These are phyloP conservation scores for Monosporascus sp. DNA, from an alignment of 2,329 filamentous ascomycete genomes.

Conservation along the genomic window DNA sequence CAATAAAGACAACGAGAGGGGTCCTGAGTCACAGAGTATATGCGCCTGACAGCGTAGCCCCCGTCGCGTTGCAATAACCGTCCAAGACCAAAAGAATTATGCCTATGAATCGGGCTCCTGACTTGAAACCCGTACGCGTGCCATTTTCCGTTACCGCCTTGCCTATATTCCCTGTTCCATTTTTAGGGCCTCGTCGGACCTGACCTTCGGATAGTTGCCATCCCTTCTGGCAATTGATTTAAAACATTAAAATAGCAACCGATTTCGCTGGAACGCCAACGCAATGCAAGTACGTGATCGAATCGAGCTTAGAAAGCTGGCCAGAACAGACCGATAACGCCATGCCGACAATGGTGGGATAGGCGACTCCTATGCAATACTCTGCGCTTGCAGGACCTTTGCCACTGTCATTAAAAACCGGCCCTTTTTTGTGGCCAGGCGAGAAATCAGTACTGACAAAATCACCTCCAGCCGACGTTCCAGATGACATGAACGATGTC, in stretches of 20 bases:
- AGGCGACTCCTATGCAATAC: not conserved
- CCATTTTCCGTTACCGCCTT: not conserved
- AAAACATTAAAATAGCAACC: not conserved
- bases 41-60: no score
- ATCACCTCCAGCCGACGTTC: conserved; percentile 64
- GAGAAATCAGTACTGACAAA: conserved; percentile 18
- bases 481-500: conserved; percentile 68
- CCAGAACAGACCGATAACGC: not conserved
- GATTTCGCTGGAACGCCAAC: not conserved
- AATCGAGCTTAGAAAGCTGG: not conserved
- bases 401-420: not conserved
- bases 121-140: not conserved
- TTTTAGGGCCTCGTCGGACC: not conserved
- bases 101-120: not conserved
- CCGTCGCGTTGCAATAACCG: no score
- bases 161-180: not conserved
- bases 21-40: no score
- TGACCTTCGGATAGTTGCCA: not conserved
- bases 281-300: not conserved
- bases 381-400: not conserved
- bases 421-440: not conserved
- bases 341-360: not conserved
- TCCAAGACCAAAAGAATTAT: not conserved
- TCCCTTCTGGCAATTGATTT: not conserved
- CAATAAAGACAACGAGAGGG: no score